These are phyloP conservation scores for Porodaedalea pini DNA, from an alignment of 1,284 basidiomycete genomes.

Conservation along the genomic window DNA sequence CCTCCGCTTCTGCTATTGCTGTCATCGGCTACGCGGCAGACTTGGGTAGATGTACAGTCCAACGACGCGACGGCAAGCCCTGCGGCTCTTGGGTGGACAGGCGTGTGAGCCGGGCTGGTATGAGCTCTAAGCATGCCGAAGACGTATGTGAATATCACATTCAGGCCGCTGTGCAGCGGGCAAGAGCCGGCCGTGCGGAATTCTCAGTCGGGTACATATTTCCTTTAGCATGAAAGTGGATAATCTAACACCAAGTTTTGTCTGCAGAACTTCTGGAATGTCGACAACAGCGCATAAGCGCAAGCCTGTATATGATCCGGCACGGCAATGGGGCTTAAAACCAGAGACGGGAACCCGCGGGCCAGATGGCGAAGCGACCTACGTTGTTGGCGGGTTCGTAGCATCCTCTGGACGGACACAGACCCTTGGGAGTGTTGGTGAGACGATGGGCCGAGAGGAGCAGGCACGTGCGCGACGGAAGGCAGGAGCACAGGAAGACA, in stretches of 20 bases:
- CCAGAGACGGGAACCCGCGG: slow-evolving; percentile 43
- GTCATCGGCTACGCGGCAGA: slow-evolving; percentile 85
- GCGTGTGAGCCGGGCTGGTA: slow-evolving; percentile 48
- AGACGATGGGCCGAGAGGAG: slow-evolving; percentile 69
- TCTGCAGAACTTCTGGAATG: slow-evolving; percentile 65
- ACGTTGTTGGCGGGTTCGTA: slow-evolving; percentile 75
- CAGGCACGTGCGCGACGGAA: slow-evolving; percentile 69
- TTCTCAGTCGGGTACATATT: slow-evolving; percentile 69
- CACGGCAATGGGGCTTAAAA: slow-evolving; percentile 66
- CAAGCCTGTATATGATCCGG: slow-evolving; percentile 61
- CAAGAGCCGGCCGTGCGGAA: slow-evolving; percentile 73
- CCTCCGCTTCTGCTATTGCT: slow-evolving; percentile 74
- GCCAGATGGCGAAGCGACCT: slow-evolving; percentile 54
- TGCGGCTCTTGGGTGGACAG: slow-evolving; percentile 89
- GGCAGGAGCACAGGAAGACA: slow-evolving; percentile 41
- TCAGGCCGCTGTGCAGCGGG: slow-evolving; percentile 72
- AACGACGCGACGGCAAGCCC: slow-evolving; percentile 72
- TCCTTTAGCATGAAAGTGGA: neutral
- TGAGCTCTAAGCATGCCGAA: slow-evolving; percentile 23
- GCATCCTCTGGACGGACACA: slow-evolving; percentile 39
- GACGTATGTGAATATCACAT: slow-evolving; percentile 90
- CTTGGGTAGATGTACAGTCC: slow-evolving; percentile 77
- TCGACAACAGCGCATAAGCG: slow-evolving; percentile 43
- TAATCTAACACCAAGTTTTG: slow-evolving; percentile 14
- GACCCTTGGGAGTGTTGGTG: slow-evolving; percentile 51